These are phyloP conservation scores for Coemansia sp. DNA, from an alignment of 192 early-diverging fungal genomes.

Conservation along the genomic window DNA sequence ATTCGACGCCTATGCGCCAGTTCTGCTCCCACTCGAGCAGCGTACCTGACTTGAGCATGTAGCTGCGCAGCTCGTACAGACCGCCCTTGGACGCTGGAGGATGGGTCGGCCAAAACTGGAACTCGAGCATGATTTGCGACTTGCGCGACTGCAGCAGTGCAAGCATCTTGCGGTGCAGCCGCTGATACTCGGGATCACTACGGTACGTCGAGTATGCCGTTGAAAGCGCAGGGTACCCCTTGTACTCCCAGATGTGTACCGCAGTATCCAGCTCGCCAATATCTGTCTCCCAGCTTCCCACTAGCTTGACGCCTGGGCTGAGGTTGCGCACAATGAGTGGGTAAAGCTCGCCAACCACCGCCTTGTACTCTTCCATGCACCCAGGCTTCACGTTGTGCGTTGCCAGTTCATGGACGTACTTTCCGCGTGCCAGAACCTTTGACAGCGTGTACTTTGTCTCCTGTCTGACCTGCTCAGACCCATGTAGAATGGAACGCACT, in stretches of 20 bases:
- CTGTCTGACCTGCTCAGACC: slow-evolving; percentile 63
- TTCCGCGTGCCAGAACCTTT: slow-evolving; percentile 77
- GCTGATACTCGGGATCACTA: slow-evolving; percentile 65
- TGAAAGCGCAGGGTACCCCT: slow-evolving; percentile 80
- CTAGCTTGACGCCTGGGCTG: slow-evolving; percentile 74
- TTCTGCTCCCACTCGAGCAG: slow-evolving; percentile 91
- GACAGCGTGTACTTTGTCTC: slow-evolving; percentile 67
- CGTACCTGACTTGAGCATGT: slow-evolving; percentile 81
- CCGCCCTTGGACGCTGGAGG: slow-evolving; percentile 75
- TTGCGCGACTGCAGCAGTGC: slow-evolving; percentile 71
- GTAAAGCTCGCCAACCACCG: slow-evolving; percentile 73
- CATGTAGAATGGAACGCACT: slow-evolving; percentile 71
- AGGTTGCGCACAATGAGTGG: slow-evolving; percentile 75
- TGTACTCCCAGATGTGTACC: slow-evolving; percentile 90
- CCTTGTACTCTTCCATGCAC: slow-evolving; percentile 80
- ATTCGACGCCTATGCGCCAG: slow-evolving; percentile 87
- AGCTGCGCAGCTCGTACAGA: slow-evolving; percentile 90
- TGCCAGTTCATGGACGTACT: slow-evolving; percentile 87
- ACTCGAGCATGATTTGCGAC: slow-evolving; percentile 88
- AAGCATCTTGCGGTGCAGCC: slow-evolving; percentile 66
- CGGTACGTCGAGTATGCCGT: slow-evolving; percentile 62
- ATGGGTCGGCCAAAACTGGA: slow-evolving; percentile 85
- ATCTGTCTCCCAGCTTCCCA: slow-evolving; percentile 85
- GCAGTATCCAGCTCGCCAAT: slow-evolving; percentile 87
- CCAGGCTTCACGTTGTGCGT: slow-evolving; percentile 86